Evolutionary conservation across 495 filamentous ascomycete genomes (phyloP).

Genomic region (Lasiosphaeris hirsuta): DNA sequence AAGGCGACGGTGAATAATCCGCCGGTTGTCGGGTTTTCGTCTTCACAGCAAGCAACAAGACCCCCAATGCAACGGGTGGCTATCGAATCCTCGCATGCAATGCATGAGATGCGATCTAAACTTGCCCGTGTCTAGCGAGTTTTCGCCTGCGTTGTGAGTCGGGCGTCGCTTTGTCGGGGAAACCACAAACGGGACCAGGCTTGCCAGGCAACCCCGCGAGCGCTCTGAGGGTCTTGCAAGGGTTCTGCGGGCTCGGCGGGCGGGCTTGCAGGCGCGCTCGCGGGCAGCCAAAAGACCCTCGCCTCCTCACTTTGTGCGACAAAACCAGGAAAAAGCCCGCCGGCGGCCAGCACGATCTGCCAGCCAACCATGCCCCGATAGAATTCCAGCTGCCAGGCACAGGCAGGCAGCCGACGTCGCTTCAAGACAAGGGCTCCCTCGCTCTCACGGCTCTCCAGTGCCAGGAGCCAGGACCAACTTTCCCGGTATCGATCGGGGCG

Average conservation of each 20-base stretch:
- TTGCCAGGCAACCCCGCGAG: not conserved
- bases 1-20: not conserved
- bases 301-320: slow-evolving; percentile 9
- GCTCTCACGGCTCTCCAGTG: too few species aligned
- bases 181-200: not conserved
- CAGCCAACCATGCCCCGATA: slow-evolving; percentile 1
- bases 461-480: not conserved
- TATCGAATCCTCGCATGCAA: slow-evolving; percentile 6
- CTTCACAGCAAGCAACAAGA: not conserved
- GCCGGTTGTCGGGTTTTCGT: not conserved
- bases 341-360: slow-evolving; percentile 1
- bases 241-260: not conserved
- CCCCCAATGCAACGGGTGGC: slow-evolving; percentile 1
- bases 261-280: not conserved
- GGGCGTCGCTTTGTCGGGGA: slow-evolving; percentile 10
- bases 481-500: slow-evolving; percentile 9
- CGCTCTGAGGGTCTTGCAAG: not conserved
- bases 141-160: slow-evolving; percentile 1
- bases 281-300: not conserved
- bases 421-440: not conserved
- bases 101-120: slow-evolving; percentile 8
- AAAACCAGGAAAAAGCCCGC: slow-evolving; percentile 7
- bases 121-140: not conserved
- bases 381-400: slow-evolving; percentile 13
- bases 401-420: not conserved